Evolutionary conservation across 176 grass and related monocot species (phyloP).

Genomic region (Oryza punctata): DNA sequence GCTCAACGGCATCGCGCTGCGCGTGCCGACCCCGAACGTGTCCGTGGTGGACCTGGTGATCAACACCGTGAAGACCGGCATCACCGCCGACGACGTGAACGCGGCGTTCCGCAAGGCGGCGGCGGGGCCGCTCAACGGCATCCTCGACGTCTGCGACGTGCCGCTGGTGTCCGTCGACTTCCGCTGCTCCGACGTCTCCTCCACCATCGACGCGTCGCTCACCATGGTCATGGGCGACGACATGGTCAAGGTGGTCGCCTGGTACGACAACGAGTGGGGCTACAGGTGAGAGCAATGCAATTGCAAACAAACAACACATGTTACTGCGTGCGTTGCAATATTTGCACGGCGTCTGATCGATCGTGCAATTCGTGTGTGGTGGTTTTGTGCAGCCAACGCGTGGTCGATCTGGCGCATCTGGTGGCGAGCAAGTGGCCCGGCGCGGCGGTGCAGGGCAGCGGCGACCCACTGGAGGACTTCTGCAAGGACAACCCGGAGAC

Average conservation of each 20-base stretch:
- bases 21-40: conserved; percentile 96
- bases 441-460: conserved; percentile 38
- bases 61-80: conserved; percentile 84
- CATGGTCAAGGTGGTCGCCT: conserved; percentile 99
- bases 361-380: too few relatives aligned
- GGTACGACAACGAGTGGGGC: conserved; percentile 99
- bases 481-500: conserved; percentile 88
- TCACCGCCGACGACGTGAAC: conserved; percentile 88
- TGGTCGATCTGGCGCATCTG: conserved; percentile 90
- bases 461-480: conserved; percentile 94
- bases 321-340: neutral
- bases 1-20: conserved; percentile 96
- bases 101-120: conserved; percentile 76
- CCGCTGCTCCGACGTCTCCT: conserved; percentile 86
- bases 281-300: conserved; percentile 68
- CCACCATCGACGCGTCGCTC: conserved; percentile 82
- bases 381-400: conserved; percentile 67
- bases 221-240: conserved; percentile 99
- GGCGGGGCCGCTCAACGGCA: conserved; percentile 65
- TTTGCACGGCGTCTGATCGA: neutral
- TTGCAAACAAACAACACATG: neutral
- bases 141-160: conserved; percentile 79
- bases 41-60: conserved; percentile 95
- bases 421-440: conserved; percentile 92
- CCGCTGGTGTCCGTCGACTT: conserved; percentile 97